Conservation (phyloP, 305 asterid species). For the Solanum chacoense region DNA sequence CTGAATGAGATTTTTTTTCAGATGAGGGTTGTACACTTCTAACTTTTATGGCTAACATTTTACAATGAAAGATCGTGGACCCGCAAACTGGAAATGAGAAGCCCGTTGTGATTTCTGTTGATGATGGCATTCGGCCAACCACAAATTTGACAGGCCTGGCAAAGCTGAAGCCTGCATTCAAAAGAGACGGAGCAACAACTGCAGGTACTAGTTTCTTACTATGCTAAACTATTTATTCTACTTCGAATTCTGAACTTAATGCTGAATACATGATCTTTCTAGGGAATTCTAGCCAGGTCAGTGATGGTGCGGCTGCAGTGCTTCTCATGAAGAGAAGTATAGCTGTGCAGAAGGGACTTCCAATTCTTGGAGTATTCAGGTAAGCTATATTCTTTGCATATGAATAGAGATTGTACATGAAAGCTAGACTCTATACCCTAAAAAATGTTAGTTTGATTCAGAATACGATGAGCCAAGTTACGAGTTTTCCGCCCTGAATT, state of each 20-base stretch:
- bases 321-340: conserved; percentile 88
- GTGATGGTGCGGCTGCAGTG: conserved; percentile 96
- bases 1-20: neutral
- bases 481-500: neutral
- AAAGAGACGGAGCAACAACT: conserved; percentile 75
- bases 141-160: conserved; percentile 57
- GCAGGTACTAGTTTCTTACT: conserved; percentile 42
- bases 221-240: neutral
- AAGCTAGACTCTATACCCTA: neutral
- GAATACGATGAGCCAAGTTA: neutral
- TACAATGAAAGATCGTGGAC: conserved; percentile 42
- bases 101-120: conserved; percentile 59
- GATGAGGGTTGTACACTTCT: neutral
- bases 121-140: conserved; percentile 77
- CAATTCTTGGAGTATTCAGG: conserved; percentile 82
- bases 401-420: neutral
- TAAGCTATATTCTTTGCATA: conserved; percentile 1
- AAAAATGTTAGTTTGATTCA: neutral
- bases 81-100: conserved; percentile 53
- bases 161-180: conserved; percentile 84
- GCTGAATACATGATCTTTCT: conserved; percentile 1
- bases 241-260: neutral
- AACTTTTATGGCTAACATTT: neutral
- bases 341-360: conserved; percentile 69
- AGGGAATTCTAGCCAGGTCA: conserved; percentile 85